Evolutionary conservation across 2,329 filamentous ascomycete genomes (phyloP).

Genomic region (Fusarium graminum): DNA sequence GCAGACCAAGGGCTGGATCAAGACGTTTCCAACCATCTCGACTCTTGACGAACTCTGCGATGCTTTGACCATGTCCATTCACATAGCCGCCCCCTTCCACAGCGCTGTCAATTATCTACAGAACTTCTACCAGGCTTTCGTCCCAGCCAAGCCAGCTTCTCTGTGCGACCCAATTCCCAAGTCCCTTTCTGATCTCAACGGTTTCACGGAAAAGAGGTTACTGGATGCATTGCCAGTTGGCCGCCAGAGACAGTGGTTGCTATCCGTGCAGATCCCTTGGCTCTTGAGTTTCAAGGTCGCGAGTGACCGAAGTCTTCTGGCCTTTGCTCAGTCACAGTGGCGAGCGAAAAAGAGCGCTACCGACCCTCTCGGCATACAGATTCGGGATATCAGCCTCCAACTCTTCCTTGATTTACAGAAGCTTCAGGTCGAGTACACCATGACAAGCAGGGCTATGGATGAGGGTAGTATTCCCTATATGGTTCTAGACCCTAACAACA

Average conservation of each 20-base stretch:
- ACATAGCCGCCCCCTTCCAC: neutral
- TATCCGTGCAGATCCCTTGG: neutral
- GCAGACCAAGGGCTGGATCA: neutral
- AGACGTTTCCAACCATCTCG: neutral
- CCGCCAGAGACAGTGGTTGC: neutral
- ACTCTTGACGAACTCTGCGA: slow-evolving; percentile 1
- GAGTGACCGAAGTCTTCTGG: no score
- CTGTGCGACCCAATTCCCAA: neutral
- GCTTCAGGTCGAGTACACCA: no score
- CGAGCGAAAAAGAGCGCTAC: no score
- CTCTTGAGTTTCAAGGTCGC: neutral
- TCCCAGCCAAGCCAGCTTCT: neutral
- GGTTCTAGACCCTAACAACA: no score
- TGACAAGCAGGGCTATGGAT: no score
- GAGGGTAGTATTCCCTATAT: no score
- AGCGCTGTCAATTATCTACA: slow-evolving; percentile 5
- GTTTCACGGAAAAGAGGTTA: neutral
- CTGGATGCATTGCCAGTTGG: neutral
- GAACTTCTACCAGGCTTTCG: neutral
- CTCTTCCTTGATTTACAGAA: no score
- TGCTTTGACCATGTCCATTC: neutral
- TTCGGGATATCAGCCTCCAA: no score
- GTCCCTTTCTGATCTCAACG: neutral
- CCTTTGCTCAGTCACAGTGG: no score
- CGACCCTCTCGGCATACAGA: no score